Base-by-base conservation (phyloP, 2,329 filamentous ascomycete genomes). In the Myriangium duriaei region DNA sequence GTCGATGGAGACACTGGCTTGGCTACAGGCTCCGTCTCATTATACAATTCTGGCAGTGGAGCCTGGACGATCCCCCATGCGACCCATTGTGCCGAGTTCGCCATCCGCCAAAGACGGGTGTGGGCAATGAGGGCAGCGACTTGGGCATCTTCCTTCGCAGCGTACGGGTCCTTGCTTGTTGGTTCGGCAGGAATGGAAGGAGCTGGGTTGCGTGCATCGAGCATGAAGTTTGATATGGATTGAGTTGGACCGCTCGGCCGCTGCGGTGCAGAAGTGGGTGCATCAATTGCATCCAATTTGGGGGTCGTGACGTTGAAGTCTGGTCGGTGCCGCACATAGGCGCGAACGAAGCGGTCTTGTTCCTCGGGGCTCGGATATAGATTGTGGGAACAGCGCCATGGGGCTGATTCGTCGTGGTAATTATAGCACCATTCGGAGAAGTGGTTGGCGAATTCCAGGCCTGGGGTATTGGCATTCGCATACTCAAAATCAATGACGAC, bases 401-500 rank as follows among this genome's bases (percentile, higher is more conserved):
- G 66, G 19, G 61, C 62, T 17, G 66, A 63, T 3, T 74, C 60
- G 54, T 91, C 78, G 55, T 95, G 87, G 60, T 98, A 98, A 61
- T 98, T 88, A 68, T 96, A 96, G 50, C 84, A 82, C 91, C 91
- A 98, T 61, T 98, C 91, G 1, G 84, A 76, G 60, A 98, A 98
- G 60, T 98, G 91, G 57, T 98, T 98, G 41, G 86, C 91, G 56
- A 98, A 96, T 59, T 98, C 91, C 11, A 85, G 68, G 1, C 86
- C 91, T 0, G 76, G 77, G 1, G 79, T 69, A 55, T 96, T 98
- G 41, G 88, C 86, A 2, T 79, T 87, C 1, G 91, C 82, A 55
- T 98, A 98, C 54, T 98, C 91, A 52, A 98, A 98, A 57, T 98
- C 91, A 52, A 98, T 98, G 46, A 98, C 91, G 11, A 96, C 73